Base-by-base conservation (phyloP, 2,329 filamentous ascomycete genomes). In the Penicillium sp. region DNA sequence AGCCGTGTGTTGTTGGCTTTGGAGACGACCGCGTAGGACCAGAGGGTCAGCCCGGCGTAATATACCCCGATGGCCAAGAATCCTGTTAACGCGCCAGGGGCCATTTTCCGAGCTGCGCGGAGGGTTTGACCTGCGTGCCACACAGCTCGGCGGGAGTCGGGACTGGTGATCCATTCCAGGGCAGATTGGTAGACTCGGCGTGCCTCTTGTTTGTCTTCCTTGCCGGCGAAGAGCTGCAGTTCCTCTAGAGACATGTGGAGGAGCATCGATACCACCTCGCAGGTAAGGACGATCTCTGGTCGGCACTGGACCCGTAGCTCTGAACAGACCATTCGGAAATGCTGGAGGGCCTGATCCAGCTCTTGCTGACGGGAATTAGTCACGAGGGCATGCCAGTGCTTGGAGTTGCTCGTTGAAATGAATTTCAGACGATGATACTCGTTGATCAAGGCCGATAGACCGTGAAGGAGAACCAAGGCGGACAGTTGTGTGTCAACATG, bases 41-140 rank as follows among this genome's bases (percentile, higher is more conserved):
- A 92, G 41, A 91, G 77, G 0, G 85, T 84, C 4, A 92, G 77
- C 13, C 83, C 83, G 1, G 89, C 87, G 67, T 91, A 88, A 68
- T 90, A 89, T 0, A 90, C 82, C 0, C 84, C 86, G 6, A 91
- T 84, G 0, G 88, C 87, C 61, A 86, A 84, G 69, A 91, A 90
- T 61, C 88, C 86, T 44, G 85, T 83, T 3, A 90, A 72, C 11
- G 83, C 78, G 0, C 81, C 79, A 1, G 76, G 70, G 0, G 85
- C 81, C 50, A 87, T 83, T 50, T 75, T 60, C 66, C 82, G 83
- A 2, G 86, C 87, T 41, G 84, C 82, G 7, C 86, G 82, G 5
- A 91, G 70, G 1, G 89, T 81, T 70, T 90, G 89, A 0, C 86
- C 88, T 1, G 89, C 88, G 64, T 88, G 86, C 83, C 85, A 90